A percentile compares a stretch with the other conserved stretches of the same genome.
Conservation (phyloP, 441 rosid species). For the Cnidoscolus chayamansa region DNA sequence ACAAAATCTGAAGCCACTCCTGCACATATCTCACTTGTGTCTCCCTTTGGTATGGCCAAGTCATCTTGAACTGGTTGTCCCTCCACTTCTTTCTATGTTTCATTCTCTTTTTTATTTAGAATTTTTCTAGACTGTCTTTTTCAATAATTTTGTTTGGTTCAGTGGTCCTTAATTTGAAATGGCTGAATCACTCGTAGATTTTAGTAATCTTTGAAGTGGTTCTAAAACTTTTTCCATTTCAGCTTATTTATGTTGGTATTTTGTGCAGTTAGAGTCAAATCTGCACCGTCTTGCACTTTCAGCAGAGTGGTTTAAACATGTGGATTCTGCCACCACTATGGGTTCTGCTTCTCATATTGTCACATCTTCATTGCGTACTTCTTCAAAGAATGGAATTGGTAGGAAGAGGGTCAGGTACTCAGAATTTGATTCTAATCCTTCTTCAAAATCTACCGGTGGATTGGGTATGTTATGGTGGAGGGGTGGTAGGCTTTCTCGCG, state of each 20-base stretch:
- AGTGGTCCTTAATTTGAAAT: not conserved
- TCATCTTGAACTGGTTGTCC: not conserved
- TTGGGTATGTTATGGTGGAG: conserved; percentile 89
- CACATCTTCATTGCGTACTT: conserved; percentile 51
- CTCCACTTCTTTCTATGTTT: not conserved
- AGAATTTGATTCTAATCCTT: conserved; percentile 49
- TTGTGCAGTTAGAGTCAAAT: conserved; percentile 75
- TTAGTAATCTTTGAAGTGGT: not conserved
- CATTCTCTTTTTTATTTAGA: not conserved
- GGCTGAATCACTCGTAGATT: not conserved
- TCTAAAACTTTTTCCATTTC: not conserved
- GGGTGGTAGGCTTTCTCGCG: conserved; percentile 82
- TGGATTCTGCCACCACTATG: conserved; percentile 54
- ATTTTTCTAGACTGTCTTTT: not conserved
- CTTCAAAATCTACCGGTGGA: conserved; percentile 55
- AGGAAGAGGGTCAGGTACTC: conserved; percentile 52
- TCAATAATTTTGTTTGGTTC: not conserved
- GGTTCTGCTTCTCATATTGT: conserved; percentile 81
- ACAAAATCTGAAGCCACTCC: not conserved
- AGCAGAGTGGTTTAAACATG: conserved; percentile 73
- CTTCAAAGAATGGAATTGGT: conserved; percentile 60
- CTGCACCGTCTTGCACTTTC: conserved; percentile 70
- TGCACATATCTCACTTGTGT: not conserved
- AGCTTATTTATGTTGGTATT: conserved; percentile 24
- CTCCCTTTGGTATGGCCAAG: not conserved